phyloP scores from a whole-genome alignment of 352 stramenopile genomes.

The Phytophthora multivora region DNA sequence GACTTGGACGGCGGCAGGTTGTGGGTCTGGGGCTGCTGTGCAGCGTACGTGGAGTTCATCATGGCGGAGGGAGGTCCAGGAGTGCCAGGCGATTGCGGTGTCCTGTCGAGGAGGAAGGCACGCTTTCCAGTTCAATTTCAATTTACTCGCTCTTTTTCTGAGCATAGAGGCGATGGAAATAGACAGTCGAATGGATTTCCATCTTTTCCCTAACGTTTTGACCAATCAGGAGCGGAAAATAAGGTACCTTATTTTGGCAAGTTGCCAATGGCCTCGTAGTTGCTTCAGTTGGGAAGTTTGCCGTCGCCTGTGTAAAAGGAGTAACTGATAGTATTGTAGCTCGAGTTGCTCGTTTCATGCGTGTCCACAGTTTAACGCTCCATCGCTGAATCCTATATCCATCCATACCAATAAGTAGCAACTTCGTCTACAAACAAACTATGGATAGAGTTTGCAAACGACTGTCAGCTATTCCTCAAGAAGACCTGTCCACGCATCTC shows the following conservation, averaged over 20 bases:
- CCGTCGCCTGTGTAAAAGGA: no score
- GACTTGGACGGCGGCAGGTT: slow-evolving; percentile 14
- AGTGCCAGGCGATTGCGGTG: slow-evolving; percentile 18
- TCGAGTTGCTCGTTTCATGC: neutral
- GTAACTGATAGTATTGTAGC: no score
- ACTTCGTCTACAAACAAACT: no score
- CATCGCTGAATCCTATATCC: neutral
- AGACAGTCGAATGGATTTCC: slow-evolving; percentile 13
- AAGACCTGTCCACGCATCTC: neutral
- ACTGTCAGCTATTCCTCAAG: neutral
- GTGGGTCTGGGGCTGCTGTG: neutral
- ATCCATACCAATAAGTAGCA: no score
- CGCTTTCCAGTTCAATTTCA: slow-evolving; percentile 9
- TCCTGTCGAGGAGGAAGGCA: slow-evolving; percentile 4
- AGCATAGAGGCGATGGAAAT: slow-evolving; percentile 18
- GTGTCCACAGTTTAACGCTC: neutral
- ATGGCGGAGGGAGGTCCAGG: slow-evolving; percentile 8
- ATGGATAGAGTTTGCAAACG: neutral
- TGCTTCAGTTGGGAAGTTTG: no score
- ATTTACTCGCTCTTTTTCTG: slow-evolving; percentile 30
- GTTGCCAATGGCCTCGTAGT: no score
- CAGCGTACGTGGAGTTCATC: slow-evolving; percentile 27
- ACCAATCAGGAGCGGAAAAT: neutral
- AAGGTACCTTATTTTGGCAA: no score
- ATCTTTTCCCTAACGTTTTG: slow-evolving; percentile 2